Conservation (phyloP, 768 basidiomycete species). For the Galerina marginata region DNA sequence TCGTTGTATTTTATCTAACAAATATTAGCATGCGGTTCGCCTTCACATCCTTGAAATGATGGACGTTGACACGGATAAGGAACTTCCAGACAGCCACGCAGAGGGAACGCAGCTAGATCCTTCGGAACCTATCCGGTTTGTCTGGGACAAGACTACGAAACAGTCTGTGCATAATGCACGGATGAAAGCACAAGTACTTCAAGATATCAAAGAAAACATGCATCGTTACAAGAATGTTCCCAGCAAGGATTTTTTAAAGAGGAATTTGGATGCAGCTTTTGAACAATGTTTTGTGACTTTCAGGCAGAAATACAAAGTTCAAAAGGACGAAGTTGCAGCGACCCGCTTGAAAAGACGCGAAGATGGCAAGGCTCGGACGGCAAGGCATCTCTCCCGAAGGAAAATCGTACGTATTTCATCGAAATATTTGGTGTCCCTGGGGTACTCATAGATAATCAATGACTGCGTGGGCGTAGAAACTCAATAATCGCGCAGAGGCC, state of each 20-base stretch:
- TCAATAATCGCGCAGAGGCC: slow-evolving; percentile 64
- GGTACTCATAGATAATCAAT: slow-evolving; percentile 14
- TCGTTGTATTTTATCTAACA: not conserved
- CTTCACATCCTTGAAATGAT: slow-evolving; percentile 66
- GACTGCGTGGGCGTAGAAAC: slow-evolving; percentile 55
- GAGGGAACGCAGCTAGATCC: slow-evolving; percentile 54
- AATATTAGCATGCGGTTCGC: slow-evolving; percentile 69
- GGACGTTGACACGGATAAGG: slow-evolving; percentile 57
- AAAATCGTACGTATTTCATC: slow-evolving; percentile 56
- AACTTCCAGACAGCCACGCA: slow-evolving; percentile 63
- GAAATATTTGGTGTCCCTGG: slow-evolving; percentile 10
- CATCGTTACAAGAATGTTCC: slow-evolving; percentile 65
- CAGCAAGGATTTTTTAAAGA: slow-evolving; percentile 69
- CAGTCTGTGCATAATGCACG: slow-evolving; percentile 75
- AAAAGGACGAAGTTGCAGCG: slow-evolving; percentile 55
- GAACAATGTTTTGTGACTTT: slow-evolving; percentile 75
- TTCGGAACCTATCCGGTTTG: slow-evolving; percentile 70
- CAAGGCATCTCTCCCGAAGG: slow-evolving; percentile 63
- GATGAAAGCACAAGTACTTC: slow-evolving; percentile 70
- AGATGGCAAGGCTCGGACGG: slow-evolving; percentile 63
- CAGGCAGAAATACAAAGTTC: slow-evolving; percentile 68
- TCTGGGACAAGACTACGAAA: slow-evolving; percentile 80
- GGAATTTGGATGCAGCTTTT: slow-evolving; percentile 63
- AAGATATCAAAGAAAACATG: slow-evolving; percentile 62
- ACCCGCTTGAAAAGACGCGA: slow-evolving; percentile 55